These are phyloP conservation scores for Phytophthora pinifolia DNA, from an alignment of 352 stramenopile genomes.

Conservation along the genomic window DNA sequence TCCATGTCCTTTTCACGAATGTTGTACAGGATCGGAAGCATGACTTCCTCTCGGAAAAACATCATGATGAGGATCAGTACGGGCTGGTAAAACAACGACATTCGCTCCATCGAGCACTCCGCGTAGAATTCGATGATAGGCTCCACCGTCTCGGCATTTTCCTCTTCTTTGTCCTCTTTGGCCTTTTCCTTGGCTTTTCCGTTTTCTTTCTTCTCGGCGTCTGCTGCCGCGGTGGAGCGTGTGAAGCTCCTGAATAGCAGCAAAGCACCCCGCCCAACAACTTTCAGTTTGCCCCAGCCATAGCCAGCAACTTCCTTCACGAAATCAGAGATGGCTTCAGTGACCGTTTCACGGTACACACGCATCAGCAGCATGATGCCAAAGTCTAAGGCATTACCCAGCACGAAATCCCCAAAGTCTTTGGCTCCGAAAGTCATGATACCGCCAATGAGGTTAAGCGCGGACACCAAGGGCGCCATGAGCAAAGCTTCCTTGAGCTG, in stretches of 20 bases:
- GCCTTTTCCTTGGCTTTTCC: slow-evolving; percentile 32
- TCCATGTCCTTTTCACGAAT: slow-evolving; percentile 98
- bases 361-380: slow-evolving; percentile 93
- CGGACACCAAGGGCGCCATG: slow-evolving; percentile 88
- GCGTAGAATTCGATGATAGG: slow-evolving; percentile 95
- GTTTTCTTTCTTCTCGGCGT: slow-evolving; percentile 29
- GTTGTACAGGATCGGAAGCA: slow-evolving; percentile 93
- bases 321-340: slow-evolving; percentile 79
- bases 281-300: slow-evolving; percentile 42
- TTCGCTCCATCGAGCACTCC: slow-evolving; percentile 90
- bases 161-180: slow-evolving; percentile 40
- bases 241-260: slow-evolving; percentile 57
- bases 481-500: slow-evolving; percentile 92
- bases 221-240: slow-evolving; percentile 35
- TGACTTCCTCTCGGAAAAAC: slow-evolving; percentile 92
- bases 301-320: slow-evolving; percentile 41
- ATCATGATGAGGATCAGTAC: slow-evolving; percentile 96
- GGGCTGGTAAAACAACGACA: slow-evolving; percentile 93
- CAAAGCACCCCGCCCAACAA: slow-evolving; percentile 28
- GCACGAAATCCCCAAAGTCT: slow-evolving; percentile 97
- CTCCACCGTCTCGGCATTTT: slow-evolving; percentile 92
- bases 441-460: slow-evolving; percentile 87
- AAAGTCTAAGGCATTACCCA: slow-evolving; percentile 95
- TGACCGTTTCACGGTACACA: slow-evolving; percentile 89
- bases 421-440: slow-evolving; percentile 95